A percentile compares a stretch with the other conserved stretches of the same genome.
phyloP scores from a whole-genome alignment of 2,329 filamentous ascomycete genomes.

The Colletotrichum tamarilloi region DNA sequence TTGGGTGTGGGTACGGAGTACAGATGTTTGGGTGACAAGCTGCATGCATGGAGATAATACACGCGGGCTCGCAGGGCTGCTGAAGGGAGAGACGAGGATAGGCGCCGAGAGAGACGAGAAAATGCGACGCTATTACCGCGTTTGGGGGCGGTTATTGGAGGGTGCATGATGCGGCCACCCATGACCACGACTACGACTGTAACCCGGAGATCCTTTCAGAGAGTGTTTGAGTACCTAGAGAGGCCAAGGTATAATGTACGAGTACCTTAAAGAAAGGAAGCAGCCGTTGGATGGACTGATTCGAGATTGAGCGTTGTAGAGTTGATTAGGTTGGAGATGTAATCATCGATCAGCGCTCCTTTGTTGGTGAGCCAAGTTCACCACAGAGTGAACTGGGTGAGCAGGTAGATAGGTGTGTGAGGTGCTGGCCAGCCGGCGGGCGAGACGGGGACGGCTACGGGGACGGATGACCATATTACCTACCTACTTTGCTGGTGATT shows the following conservation, averaged over 20 bases:
- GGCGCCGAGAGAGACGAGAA: neutral
- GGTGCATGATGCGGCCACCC: neutral
- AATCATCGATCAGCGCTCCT: too few species aligned
- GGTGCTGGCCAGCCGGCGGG: too few species aligned
- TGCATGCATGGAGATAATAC: neutral
- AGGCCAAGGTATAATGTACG: too few species aligned
- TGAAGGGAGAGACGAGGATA: neutral
- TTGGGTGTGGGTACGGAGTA: neutral
- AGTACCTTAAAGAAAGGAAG: neutral
- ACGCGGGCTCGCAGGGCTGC: neutral
- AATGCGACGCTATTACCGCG: neutral
- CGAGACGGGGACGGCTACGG: too few species aligned
- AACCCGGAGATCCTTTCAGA: neutral
- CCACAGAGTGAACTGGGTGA: too few species aligned
- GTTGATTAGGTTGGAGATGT: neutral
- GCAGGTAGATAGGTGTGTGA: too few species aligned
- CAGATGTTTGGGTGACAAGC: neutral
- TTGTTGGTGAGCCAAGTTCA: too few species aligned
- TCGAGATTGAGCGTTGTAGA: neutral
- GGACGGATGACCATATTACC: too few species aligned
- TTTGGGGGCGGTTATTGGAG: constrained; percentile 10
- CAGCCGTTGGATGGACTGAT: neutral
- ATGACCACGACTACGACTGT: neutral
- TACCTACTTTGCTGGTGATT: too few species aligned
- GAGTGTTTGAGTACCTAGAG: neutral